A percentile compares a stretch with the other conserved stretches of the same genome.
Conservation (phyloP, 768 basidiomycete species). For the Trametes maxima region DNA sequence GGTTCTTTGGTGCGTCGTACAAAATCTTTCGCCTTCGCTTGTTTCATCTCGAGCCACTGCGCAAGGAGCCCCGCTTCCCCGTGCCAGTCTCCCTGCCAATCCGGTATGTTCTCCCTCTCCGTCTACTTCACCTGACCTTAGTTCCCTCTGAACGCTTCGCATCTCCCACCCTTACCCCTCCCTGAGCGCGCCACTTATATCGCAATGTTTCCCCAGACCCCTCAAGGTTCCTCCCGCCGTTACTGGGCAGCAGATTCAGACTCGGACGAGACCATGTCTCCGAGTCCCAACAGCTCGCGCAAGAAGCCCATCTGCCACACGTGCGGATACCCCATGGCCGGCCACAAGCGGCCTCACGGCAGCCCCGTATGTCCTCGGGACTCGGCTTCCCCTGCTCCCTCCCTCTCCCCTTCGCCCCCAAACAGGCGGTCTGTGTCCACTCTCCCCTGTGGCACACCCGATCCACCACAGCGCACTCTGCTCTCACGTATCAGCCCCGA, state of each 20-base stretch:
- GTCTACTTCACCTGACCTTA: not conserved
- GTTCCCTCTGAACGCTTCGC: not conserved
- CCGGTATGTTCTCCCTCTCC: slow-evolving; percentile 14
- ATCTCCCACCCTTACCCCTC: not conserved
- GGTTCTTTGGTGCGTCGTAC: slow-evolving; percentile 18
- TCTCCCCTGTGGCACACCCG: not conserved
- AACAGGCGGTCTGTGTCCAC: not conserved
- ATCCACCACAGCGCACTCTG: not conserved
- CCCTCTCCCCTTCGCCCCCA: slow-evolving; percentile 1
- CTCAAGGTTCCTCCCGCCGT: not conserved
- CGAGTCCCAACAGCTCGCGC: slow-evolving; percentile 23
- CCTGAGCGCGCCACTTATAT: not conserved
- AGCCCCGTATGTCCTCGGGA: slow-evolving; percentile 35
- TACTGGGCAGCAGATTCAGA: slow-evolving; percentile 1
- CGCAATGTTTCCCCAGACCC: slow-evolving; percentile 6
- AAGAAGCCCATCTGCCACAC: slow-evolving; percentile 38
- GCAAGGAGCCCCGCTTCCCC: slow-evolving; percentile 6
- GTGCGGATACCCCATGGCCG: slow-evolving; percentile 41
- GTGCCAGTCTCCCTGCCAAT: slow-evolving; percentile 8
- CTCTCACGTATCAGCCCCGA: slow-evolving; percentile 3
- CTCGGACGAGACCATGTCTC: slow-evolving; percentile 2
- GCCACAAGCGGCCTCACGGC: slow-evolving; percentile 41
- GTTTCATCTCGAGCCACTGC: slow-evolving; percentile 17
- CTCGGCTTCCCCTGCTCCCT: slow-evolving; percentile 1
- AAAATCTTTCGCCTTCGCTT: slow-evolving; percentile 4